phyloP scores from a whole-genome alignment of 2,329 filamentous ascomycete species.

The Trichophyton rubrum region DNA sequence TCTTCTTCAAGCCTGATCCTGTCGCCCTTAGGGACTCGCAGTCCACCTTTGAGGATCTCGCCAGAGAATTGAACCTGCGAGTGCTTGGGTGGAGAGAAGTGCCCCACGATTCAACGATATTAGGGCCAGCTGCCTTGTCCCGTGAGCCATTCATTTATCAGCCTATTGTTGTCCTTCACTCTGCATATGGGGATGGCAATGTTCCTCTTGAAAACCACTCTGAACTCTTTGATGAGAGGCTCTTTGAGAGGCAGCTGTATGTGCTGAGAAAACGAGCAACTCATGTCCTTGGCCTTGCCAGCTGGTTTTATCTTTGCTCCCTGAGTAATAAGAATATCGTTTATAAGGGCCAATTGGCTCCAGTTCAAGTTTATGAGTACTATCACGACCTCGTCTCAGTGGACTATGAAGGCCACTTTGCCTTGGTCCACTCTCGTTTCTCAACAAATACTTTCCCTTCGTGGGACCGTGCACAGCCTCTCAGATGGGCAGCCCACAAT shows the following conservation, averaged over 20 bases:
- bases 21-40: conserved; percentile 84
- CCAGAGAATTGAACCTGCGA: conserved; percentile 72
- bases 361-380: conserved; percentile 93
- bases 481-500: conserved; percentile 95
- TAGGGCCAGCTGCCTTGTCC: conserved; percentile 84
- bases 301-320: conserved; percentile 98
- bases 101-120: conserved; percentile 80
- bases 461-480: conserved; percentile 92
- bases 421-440: conserved; percentile 91
- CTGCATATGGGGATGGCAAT: conserved; percentile 69
- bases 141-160: conserved; percentile 92
- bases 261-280: conserved; percentile 89
- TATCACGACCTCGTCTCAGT: conserved; percentile 95
- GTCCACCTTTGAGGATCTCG: conserved; percentile 85
- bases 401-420: conserved; percentile 95
- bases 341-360: conserved; percentile 93
- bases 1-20: conserved; percentile 96
- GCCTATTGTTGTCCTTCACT: conserved; percentile 81
- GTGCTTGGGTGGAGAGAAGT: conserved; percentile 95
- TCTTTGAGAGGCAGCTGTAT: conserved; percentile 88
- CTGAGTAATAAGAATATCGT: conserved; percentile 97
- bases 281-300: conserved; percentile 86
- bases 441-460: conserved; percentile 97
- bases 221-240: conserved; percentile 67
- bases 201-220: conserved; percentile 67